Base-by-base conservation (phyloP, 202 grass and related monocot genomes). In the Hordeum pubiflorum region DNA sequence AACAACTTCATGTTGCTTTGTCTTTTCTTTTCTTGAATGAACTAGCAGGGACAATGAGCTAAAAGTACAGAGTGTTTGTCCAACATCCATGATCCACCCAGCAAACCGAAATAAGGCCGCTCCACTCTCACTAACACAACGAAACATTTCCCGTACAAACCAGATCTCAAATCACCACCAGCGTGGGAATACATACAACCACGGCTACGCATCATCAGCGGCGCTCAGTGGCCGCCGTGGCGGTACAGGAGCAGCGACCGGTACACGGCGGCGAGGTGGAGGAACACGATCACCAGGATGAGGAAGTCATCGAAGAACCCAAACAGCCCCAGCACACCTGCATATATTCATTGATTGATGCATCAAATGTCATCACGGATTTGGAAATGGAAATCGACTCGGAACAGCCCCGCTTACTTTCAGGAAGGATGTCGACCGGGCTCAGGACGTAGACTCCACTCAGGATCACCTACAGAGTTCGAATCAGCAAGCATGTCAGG, bases 391-490 rank as follows among this genome's bases (percentile, higher is more conserved):
- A 44, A 63, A 26, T 56, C 4, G 9, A 76, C 14, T 4, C 54
- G 59, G 12, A 64, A 59, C 20, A 55, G 15, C 15, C 2, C 11
- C 12, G 18, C 78, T 82, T 88, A 98, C 92, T 82, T 85, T 98
- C 92, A 0, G 95, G 95, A 43, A 98, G 85, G 62, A 98, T 89
- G 77, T 98, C 95, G 0, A 94, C 74, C 1, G 95, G 95, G 69
- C 92, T 98, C 80, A 98, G 82, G 72, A 98, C 90, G 63, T 98
- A 95, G 52, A 98, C 84, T 75, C 86, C 86, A 72, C 84, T 91
- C 77, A 95, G 6, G 29, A 58, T 79, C 73, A 94, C 88, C 95
- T 98, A 84, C 82, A 93, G 0, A 69, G 52, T 62, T 91, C 14
- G 11, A 75, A 82, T 38, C 27, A 87, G 77, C 60, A 37, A 89